Conservation (phyloP, 2,329 filamentous ascomycete genomes). For the Aspergillus carbonarius region DNA sequence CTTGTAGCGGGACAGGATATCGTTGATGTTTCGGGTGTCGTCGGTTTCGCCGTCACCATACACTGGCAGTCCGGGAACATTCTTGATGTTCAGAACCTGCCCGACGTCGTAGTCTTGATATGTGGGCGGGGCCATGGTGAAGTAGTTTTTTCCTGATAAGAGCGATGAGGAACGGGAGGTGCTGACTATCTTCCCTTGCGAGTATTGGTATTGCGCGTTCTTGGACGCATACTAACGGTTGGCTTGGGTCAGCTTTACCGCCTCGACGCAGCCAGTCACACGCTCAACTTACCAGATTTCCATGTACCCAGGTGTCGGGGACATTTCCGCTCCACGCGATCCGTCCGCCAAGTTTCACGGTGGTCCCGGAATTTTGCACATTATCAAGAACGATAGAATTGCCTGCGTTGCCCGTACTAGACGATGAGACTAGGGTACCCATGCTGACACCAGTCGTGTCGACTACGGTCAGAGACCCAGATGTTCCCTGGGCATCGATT, state of each 20-base stretch:
- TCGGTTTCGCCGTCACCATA: constrained; percentile 45
- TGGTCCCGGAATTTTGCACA: constrained; percentile 27
- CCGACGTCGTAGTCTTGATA: constrained; percentile 44
- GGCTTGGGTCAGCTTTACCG: not conserved
- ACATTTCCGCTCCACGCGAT: constrained; percentile 21
- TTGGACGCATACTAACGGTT: constrained; percentile 19
- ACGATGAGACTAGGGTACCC: constrained; percentile 19
- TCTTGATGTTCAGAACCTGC: constrained; percentile 50
- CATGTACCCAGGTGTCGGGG: constrained; percentile 32
- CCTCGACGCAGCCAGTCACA: not conserved
- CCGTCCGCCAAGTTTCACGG: constrained; percentile 27
- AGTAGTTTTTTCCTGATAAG: constrained; percentile 37
- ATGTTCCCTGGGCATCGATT: constrained; percentile 25
- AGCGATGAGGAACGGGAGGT: constrained; percentile 32
- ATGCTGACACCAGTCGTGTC: constrained; percentile 17
- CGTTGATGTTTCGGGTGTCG: constrained; percentile 40
- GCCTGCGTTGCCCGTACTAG: constrained; percentile 31
- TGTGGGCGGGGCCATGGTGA: constrained; percentile 43
- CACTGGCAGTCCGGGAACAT: constrained; percentile 40
- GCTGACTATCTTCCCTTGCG: constrained; percentile 27
- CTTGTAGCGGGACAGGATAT: constrained; percentile 33
- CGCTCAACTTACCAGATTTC: constrained; percentile 26
- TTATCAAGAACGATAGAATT: constrained; percentile 33
- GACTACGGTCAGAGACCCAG: constrained; percentile 25
- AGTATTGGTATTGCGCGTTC: constrained; percentile 20